Evolutionary conservation across 108 stramenopile species (phyloP).

Genomic region (Cyclostephanos invisitatus): DNA sequence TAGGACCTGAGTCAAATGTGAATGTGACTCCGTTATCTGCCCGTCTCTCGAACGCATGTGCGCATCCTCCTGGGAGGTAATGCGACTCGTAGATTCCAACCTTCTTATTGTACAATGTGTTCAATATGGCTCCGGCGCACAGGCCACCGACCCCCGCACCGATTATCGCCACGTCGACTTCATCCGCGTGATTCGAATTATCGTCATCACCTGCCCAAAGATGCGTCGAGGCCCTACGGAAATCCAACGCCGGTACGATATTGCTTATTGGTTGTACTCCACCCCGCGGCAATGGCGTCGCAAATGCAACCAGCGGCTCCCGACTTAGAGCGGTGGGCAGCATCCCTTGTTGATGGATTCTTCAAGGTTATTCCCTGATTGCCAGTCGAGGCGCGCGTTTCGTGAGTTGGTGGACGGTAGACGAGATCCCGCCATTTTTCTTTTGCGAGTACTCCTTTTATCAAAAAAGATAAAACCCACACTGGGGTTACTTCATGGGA

Average conservation of each 20-base stretch:
- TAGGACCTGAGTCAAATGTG: slow-evolving; percentile 92
- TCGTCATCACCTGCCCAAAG: not conserved
- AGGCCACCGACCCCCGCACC: slow-evolving; percentile 91
- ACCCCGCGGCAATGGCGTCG: not conserved
- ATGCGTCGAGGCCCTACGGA: not conserved
- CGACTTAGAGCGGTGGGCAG: not conserved
- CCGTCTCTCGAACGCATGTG: slow-evolving; percentile 83
- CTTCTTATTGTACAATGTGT: slow-evolving; percentile 78
- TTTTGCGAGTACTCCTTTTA: too few relatives aligned
- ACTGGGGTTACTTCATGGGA: too few relatives aligned
- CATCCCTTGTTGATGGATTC: too few relatives aligned
- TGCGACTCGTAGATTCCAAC: slow-evolving; percentile 91
- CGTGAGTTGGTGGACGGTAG: too few relatives aligned
- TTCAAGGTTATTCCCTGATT: too few relatives aligned
- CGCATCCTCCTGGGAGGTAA: slow-evolving; percentile 88
- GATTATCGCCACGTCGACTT: slow-evolving; percentile 81
- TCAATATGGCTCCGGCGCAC: slow-evolving; percentile 86
- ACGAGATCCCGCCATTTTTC: too few relatives aligned
- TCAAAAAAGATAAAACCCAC: too few relatives aligned
- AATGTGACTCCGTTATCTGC: slow-evolving; percentile 49
- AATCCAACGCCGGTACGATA: not conserved
- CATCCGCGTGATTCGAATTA: slow-evolving; percentile 27
- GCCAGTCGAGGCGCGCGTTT: too few relatives aligned
- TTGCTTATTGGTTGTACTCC: not conserved
- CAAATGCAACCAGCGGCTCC: not conserved